Evolutionary conservation across 208 protist genomes (phyloP), one percentile per base, ranked within the genome.

Genomic region (Borovskyia barvae): DNA sequence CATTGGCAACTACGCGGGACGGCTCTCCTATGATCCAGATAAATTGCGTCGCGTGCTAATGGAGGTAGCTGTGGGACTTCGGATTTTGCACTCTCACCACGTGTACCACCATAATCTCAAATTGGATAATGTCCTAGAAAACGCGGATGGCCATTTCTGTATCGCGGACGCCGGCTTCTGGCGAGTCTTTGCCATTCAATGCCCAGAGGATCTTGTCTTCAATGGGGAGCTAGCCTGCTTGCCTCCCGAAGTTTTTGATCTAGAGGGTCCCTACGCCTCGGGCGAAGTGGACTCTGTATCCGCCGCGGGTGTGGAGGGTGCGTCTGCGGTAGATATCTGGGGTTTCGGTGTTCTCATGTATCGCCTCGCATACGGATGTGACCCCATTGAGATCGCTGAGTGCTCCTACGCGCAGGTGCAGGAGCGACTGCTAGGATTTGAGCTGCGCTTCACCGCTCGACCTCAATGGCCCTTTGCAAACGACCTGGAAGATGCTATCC

Each of bases 31-130:
- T 35, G 73, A 87, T 14, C 56, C 64, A 12, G 80, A 87, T 6
- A 69, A 74, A 50, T 62, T 92, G 46, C 55, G 70, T 26, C 57
- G 52, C 24, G 80, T 92, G 25, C 43, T 91, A 8, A 58, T 36
- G 14, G 84, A 90, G 51, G 65, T 94, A 11, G 80, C 59, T 3
- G 50, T 80, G 12, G 87, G 76, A 29, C 70, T 94, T 12, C 79
- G 76, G 49, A 56, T 85, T 36, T 52, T 94, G 36, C 84, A 94
- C 65, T 85, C 80, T 5, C 72, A 85, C 66, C 61, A 80, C 12
- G 74, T 94, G 17, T 88, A 85, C 37, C 87, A 94, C 66, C 75
- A 90, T 51, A 92, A 94, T 35, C 43, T 94, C 30, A 91, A 91
- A 61, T 66, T 87, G 5, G 80, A 88, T 32, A 94, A 94, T 50